Evolutionary conservation across 257 asterid genomes (phyloP), one percentile per base, ranked within the genome.

Genomic region (Nicotiana obtusifolia): DNA sequence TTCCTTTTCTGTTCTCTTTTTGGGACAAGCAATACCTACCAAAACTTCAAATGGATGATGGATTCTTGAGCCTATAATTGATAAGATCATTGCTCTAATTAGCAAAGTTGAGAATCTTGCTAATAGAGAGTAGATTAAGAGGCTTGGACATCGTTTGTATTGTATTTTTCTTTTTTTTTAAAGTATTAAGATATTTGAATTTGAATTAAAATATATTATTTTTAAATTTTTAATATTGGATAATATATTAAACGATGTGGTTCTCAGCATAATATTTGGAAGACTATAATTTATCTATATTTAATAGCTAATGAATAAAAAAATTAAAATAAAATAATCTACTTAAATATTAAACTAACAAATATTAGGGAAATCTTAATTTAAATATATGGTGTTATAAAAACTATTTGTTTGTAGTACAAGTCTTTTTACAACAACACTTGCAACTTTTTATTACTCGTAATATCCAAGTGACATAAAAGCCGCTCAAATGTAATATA

Each of bases 11-110:
- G 11, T 17, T 71, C 14, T 57, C 13, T 10, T 22, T 44, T 71
- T 44, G 60, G 60, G 78, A 71, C 8, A 71, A 71, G 56, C 77
- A 1, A 22, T 71, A 71, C 59, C 78, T 41, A 71, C 78, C 78
- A 20, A 71, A 28, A 71, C 78, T 10, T 44, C 37, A 71, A 71
- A 71, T 22, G 59, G 57, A 44, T 44, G 60, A 71, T 44, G 78
- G 60, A 44, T 20, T 69, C 22, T 65, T 65, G 7, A 16, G 24
- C 24, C 75, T 41, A 41, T 30, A 30, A 30, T 65, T 65, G 20
- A 65, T 65, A 0, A 8, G 73, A 30, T 49, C 28, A 26, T 26
- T 26, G 1, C 28, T 26, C 28, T 26, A 26, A 26, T 26, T 26
- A 7, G 9, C 44, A 35, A 35, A 35, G 8, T 35, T 35, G 41